Conservation (phyloP, 164 flowering plant species). For the Tetracentron sinense region DNA sequence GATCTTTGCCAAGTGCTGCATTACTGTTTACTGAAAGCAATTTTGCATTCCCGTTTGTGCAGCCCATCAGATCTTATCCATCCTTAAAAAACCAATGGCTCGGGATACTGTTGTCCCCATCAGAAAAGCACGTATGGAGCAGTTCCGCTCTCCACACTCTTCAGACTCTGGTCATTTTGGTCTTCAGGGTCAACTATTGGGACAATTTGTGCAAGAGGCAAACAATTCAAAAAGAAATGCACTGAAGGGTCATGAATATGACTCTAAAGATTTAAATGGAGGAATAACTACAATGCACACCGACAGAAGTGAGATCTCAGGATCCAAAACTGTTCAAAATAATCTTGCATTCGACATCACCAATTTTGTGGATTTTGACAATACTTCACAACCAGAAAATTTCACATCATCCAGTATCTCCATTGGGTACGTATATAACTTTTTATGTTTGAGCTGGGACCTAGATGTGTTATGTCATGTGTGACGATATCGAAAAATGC, state of each 20-base stretch:
- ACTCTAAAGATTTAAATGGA: conserved; percentile 9
- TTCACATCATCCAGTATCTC: conserved; percentile 7
- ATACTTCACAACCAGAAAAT: conserved; percentile 2
- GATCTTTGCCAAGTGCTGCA: conserved; percentile 1
- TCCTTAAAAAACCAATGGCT: conserved; percentile 47
- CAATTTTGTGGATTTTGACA: conserved; percentile 6
- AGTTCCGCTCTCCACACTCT: conserved; percentile 17
- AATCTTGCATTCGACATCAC: conserved; percentile 4
- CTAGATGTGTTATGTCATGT: not conserved
- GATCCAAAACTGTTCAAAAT: conserved; percentile 7
- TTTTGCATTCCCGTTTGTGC: conserved; percentile 24
- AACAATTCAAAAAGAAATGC: conserved; percentile 3
- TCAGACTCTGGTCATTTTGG: conserved; percentile 21
- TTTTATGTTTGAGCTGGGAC: not conserved
- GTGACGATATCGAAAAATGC: not conserved
- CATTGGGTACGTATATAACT: conserved; percentile 12
- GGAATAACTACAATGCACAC: not conserved
- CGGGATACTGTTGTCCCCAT: conserved; percentile 6
- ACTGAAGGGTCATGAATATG: conserved; percentile 13
- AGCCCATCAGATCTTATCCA: conserved; percentile 58
- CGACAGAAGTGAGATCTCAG: conserved; percentile 8
- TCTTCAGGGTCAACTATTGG: conserved; percentile 20
- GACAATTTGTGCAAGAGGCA: conserved; percentile 11
- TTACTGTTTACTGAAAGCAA: not conserved
- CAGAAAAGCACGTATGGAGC: conserved; percentile 14